A percentile compares a stretch with the other conserved stretches of the same genome.
phyloP scores from a whole-genome alignment of 2,329 filamentous ascomycete genomes.

The Aspergillus awamori region DNA sequence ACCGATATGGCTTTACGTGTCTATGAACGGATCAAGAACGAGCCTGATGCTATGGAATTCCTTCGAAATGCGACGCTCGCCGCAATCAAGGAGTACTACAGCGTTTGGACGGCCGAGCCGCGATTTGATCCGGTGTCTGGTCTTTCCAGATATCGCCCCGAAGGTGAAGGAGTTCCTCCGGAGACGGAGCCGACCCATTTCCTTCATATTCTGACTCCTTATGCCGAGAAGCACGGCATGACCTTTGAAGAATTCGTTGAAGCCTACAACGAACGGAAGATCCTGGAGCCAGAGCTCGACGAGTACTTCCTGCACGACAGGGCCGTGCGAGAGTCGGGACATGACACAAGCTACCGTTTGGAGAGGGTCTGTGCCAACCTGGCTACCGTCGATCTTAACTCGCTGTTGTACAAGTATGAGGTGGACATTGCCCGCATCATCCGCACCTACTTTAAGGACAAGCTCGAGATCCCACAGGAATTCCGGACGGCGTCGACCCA shows the following conservation, averaged over 20 bases:
- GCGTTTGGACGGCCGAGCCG: constrained; percentile 80
- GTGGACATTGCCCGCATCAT: constrained; percentile 88
- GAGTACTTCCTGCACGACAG: constrained; percentile 96
- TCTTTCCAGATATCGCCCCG: constrained; percentile 80
- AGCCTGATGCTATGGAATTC: constrained; percentile 79
- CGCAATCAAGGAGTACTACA: constrained; percentile 95
- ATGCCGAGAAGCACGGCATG: constrained; percentile 81
- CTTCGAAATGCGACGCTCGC: constrained; percentile 78
- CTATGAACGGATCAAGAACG: constrained; percentile 89
- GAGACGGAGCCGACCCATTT: constrained; percentile 91
- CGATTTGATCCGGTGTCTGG: constrained; percentile 76
- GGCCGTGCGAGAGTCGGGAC: constrained; percentile 91
- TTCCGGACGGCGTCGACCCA: constrained; percentile 71
- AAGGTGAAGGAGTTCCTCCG: constrained; percentile 82
- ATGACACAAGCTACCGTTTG: constrained; percentile 93
- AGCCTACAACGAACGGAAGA: constrained; percentile 78
- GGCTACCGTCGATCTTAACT: constrained; percentile 93
- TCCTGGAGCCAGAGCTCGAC: constrained; percentile 85
- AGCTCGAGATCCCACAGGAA: constrained; percentile 76
- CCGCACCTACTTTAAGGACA: constrained; percentile 79
- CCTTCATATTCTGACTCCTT: constrained; percentile 77
- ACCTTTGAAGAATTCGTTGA: constrained; percentile 80
- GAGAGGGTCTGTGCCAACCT: constrained; percentile 85
- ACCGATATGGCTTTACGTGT: constrained; percentile 96
- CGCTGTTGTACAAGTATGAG: constrained; percentile 95